Percentiles rank a stretch among this genome's conserved stretches.
Evolutionary conservation across 441 rosid genomes (phyloP).

Genomic region (Breynia disticha): DNA sequence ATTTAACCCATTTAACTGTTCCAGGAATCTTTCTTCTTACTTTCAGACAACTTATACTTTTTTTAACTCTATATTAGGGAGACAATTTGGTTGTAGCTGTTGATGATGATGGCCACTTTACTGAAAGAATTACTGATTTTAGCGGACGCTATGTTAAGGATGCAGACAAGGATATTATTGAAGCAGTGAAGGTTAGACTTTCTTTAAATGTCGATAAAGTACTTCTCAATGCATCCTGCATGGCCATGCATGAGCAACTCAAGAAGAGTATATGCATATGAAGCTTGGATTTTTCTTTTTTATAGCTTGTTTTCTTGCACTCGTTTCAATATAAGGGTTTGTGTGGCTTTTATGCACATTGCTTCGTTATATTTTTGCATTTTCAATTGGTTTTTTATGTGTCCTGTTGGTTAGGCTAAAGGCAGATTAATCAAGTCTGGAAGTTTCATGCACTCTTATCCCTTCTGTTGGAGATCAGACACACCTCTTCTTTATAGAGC

Average conservation of each 20-base stretch:
- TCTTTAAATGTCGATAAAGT: neutral
- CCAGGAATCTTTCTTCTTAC: constrained; percentile 2
- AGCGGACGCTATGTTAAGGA: constrained; percentile 77
- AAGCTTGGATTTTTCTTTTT: neutral
- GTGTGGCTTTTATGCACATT: neutral
- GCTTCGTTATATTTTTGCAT: neutral
- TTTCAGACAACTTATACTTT: neutral
- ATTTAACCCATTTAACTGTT: neutral
- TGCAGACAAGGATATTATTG: constrained; percentile 88
- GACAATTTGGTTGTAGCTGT: constrained; percentile 81
- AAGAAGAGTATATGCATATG: too few species aligned
- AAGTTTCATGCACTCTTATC: constrained; percentile 75
- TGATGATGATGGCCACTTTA: constrained; percentile 93
- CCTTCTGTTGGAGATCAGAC: constrained; percentile 94
- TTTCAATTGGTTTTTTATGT: constrained; percentile 4
- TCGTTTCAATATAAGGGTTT: neutral
- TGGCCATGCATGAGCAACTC: neutral
- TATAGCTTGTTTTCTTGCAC: neutral
- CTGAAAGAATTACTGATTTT: constrained; percentile 69
- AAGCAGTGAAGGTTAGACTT: constrained; percentile 66
- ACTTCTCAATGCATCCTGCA: neutral
- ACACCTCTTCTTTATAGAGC: constrained; percentile 97
- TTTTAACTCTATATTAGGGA: constrained; percentile 36
- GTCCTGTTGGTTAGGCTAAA: constrained; percentile 53
- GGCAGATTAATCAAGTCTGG: constrained; percentile 92